Conservation (phyloP, 805 yeast genomes). For the Scheffersomyces coipomensis region DNA sequence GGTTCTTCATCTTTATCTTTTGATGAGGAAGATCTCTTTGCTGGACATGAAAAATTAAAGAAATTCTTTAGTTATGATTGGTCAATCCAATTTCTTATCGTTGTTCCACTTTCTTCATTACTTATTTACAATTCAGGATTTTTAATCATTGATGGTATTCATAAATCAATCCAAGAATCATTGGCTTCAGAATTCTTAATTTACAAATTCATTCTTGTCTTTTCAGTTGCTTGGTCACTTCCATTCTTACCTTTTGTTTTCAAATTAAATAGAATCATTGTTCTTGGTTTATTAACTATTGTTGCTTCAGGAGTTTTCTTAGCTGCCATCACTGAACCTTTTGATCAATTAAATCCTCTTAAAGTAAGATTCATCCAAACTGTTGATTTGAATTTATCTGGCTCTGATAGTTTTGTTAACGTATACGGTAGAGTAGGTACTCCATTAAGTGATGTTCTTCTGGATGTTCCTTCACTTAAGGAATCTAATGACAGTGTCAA, state of each 20-base stretch:
- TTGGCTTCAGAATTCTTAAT: slow-evolving; percentile 37
- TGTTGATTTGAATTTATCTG: slow-evolving; percentile 43
- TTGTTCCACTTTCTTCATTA: slow-evolving; percentile 64
- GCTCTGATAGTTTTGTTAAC: slow-evolving; percentile 35
- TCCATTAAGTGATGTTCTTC: slow-evolving; percentile 42
- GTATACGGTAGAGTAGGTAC: slow-evolving; percentile 53
- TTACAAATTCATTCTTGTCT: slow-evolving; percentile 22
- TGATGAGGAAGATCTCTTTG: slow-evolving; percentile 6
- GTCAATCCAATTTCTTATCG: slow-evolving; percentile 67
- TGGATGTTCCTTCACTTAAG: slow-evolving; percentile 67
- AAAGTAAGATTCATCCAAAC: slow-evolving; percentile 70
- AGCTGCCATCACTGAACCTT: slow-evolving; percentile 52
- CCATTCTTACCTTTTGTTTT: slow-evolving; percentile 70
- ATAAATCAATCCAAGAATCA: slow-evolving; percentile 73
- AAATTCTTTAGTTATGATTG: slow-evolving; percentile 70
- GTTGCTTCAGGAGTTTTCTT: slow-evolving; percentile 35
- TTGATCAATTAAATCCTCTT: slow-evolving; percentile 59
- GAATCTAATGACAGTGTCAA: slow-evolving; percentile 17
- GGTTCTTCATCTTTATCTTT: slow-evolving; percentile 8
- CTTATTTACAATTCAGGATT: slow-evolving; percentile 55
- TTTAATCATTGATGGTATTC: slow-evolving; percentile 59
- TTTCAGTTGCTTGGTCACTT: slow-evolving; percentile 31
- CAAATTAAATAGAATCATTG: slow-evolving; percentile 56
- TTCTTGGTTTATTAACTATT: slow-evolving; percentile 36
- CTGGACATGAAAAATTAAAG: slow-evolving; percentile 1